These are phyloP conservation scores for Neoboletus magnificus DNA, from an alignment of 768 basidiomycete genomes.

Conservation along the genomic window DNA sequence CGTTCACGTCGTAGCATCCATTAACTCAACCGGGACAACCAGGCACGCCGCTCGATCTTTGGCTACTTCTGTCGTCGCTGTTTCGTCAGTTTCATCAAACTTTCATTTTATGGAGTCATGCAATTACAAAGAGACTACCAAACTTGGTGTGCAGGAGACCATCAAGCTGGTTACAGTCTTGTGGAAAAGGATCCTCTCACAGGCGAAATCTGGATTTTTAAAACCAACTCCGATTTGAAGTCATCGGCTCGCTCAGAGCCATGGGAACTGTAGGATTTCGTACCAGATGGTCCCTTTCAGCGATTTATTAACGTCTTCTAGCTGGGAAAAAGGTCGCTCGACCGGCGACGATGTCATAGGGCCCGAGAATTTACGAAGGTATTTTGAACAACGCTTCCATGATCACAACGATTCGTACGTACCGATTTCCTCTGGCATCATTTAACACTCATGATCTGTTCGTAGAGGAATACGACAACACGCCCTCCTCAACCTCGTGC, in stretches of 20 bases:
- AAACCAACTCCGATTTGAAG: slow-evolving; percentile 62
- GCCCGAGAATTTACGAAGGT: slow-evolving; percentile 67
- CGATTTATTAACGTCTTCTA: slow-evolving; percentile 25
- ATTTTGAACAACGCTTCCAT: slow-evolving; percentile 86
- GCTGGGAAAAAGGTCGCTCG: slow-evolving; percentile 64
- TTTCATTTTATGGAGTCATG: slow-evolving; percentile 70
- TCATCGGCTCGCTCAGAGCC: slow-evolving; percentile 60
- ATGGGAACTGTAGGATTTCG: slow-evolving; percentile 51
- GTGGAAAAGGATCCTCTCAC: slow-evolving; percentile 53
- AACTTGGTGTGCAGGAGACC: slow-evolving; percentile 55
- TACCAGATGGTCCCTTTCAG: background rate
- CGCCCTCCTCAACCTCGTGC: slow-evolving; percentile 71
- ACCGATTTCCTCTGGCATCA: background rate
- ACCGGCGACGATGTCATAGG: slow-evolving; percentile 70
- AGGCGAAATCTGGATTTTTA: slow-evolving; percentile 50
- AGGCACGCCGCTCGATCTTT: slow-evolving; percentile 76
- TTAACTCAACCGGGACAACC: background rate
- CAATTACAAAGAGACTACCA: slow-evolving; percentile 66
- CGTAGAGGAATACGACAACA: slow-evolving; percentile 74
- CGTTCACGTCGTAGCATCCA: slow-evolving; percentile 8
- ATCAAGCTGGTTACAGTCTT: slow-evolving; percentile 45
- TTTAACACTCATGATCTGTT: background rate
- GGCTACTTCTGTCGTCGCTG: slow-evolving; percentile 81
- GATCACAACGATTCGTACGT: slow-evolving; percentile 77
- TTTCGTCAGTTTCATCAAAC: slow-evolving; percentile 67